phyloP scores from a whole-genome alignment of 139 green algal species.

The Ostreobium quekettii region DNA sequence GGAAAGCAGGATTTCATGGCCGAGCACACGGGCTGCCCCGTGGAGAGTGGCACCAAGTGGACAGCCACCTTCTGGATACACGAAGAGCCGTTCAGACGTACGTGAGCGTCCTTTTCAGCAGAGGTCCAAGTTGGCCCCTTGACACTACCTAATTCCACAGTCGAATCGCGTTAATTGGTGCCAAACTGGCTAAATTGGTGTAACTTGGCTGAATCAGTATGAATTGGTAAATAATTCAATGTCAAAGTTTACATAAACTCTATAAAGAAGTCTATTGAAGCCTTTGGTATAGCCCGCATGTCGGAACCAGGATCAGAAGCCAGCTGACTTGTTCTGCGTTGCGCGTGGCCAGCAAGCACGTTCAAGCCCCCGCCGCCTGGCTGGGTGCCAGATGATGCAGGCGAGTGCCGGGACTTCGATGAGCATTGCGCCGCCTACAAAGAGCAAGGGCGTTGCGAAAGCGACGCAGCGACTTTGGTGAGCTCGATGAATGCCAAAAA shows the following conservation, averaged over 20 bases:
- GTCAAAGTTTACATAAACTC: too few relatives aligned
- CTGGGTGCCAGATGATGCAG: background rate
- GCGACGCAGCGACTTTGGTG: too few relatives aligned
- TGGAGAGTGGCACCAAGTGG: conserved; percentile 37
- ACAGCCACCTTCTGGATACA: conserved; percentile 29
- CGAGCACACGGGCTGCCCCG: conserved; percentile 30
- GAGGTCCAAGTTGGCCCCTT: background rate
- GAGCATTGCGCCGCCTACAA: background rate
- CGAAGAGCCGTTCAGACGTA: background rate
- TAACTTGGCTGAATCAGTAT: too few relatives aligned
- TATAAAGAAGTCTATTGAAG: too few relatives aligned
- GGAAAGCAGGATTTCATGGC: conserved; percentile 12
- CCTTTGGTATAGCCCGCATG: too few relatives aligned
- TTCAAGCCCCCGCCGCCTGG: too few relatives aligned
- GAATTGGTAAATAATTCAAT: too few relatives aligned
- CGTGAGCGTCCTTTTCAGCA: background rate
- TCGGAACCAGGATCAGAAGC: too few relatives aligned
- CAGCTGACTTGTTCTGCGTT: too few relatives aligned
- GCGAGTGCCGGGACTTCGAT: background rate
- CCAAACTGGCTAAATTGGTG: background rate
- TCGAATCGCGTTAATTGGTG: background rate
- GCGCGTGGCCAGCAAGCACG: too few relatives aligned
- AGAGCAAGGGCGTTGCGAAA: background rate
- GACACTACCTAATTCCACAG: background rate
- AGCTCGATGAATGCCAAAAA: too few relatives aligned